phyloP scores from a whole-genome alignment of 2,329 filamentous ascomycete genomes.

The Monilinia fructigena region DNA sequence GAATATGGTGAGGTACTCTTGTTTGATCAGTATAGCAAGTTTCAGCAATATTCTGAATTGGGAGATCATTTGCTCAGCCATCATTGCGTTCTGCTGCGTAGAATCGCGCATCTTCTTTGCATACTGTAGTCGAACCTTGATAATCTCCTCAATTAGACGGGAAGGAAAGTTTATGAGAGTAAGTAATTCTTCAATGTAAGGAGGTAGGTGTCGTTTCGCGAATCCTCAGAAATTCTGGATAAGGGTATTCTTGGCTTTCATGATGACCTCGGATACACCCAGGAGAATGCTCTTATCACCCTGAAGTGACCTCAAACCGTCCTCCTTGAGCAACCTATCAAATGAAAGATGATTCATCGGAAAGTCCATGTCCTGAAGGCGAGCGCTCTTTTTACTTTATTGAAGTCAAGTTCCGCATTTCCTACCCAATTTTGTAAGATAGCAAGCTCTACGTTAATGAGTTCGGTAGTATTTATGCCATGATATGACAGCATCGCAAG shows the following conservation, averaged over 20 bases:
- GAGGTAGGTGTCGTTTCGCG: conserved; percentile 83
- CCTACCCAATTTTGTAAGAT: conserved; percentile 96
- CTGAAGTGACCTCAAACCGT: conserved; percentile 88
- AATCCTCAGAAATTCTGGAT: conserved; percentile 85
- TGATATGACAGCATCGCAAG: conserved; percentile 83
- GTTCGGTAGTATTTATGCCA: conserved; percentile 97
- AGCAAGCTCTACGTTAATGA: conserved; percentile 91
- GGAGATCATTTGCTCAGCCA: conserved; percentile 96
- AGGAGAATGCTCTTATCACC: conserved; percentile 83
- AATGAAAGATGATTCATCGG: conserved; percentile 92
- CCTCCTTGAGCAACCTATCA: conserved; percentile 91
- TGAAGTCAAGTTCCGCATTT: conserved; percentile 91
- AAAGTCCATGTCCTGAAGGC: conserved; percentile 68
- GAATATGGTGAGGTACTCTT: conserved; percentile 82
- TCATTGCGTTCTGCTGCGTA: conserved; percentile 84
- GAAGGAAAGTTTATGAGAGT: conserved; percentile 97
- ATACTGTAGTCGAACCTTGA: conserved; percentile 85
- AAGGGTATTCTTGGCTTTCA: conserved; percentile 88
- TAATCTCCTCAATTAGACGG: conserved; percentile 93
- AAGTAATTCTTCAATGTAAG: conserved; percentile 93
- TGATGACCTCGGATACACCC: conserved; percentile 80
- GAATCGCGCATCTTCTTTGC: conserved; percentile 95
- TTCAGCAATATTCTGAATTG: conserved; percentile 94
- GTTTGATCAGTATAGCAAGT: conserved; percentile 88
- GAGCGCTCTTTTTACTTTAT: conserved; percentile 69